Evolutionary conservation across 2,329 filamentous ascomycete genomes (phyloP), one percentile per base, ranked within the genome.

Genomic region (Aspergillus spinulosporus): DNA sequence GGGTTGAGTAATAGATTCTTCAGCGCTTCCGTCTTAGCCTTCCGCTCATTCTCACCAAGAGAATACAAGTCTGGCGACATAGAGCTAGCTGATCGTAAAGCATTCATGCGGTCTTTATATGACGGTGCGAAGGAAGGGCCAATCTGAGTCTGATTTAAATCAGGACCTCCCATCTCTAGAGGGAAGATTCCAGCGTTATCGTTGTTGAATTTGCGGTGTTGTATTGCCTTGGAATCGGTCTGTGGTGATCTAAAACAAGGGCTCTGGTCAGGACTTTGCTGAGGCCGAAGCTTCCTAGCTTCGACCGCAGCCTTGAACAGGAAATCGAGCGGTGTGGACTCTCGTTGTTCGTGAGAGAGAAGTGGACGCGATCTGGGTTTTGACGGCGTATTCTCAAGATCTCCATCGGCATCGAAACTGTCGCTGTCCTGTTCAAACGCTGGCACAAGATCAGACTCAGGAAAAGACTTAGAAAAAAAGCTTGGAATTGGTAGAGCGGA

Each of bases 401-500:
- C 69, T 6, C 62, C 59, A 5, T 74, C 63, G 63, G 54, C 60
- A 44, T 74, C 72, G n/a, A 65, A 70, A 57, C 70, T 70, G 45
- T 74, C 71, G 52, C 67, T 70, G 48, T 79, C 75, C 21, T 77
- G 75, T 31, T 73, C 74, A 4, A 70, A 48, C 4, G 64, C 60
- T 3, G 70, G 61, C 14, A 68, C 60, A 34, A 67, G 59, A 71
- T 79, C 59, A 3, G 86, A 87, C 56, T 88, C 87, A 3, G 87
- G 86, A 9, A 89, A 81, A 0, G 90, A 86, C 66, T 88, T 92
- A 29, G 88, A 88, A 59, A 89, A 84, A 72, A 97, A 96, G 68
- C 88, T 95, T 8, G 94, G 94, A 57, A 97, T 88, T 0, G 94
- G 94, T 32, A 99, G 80, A 26, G 91, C 87, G 6, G 92, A 95